Percentiles rank a stretch among this genome's conserved stretches.
Conservation (phyloP, 2,329 filamentous ascomycete genomes). For the Beauveria medogensis region DNA sequence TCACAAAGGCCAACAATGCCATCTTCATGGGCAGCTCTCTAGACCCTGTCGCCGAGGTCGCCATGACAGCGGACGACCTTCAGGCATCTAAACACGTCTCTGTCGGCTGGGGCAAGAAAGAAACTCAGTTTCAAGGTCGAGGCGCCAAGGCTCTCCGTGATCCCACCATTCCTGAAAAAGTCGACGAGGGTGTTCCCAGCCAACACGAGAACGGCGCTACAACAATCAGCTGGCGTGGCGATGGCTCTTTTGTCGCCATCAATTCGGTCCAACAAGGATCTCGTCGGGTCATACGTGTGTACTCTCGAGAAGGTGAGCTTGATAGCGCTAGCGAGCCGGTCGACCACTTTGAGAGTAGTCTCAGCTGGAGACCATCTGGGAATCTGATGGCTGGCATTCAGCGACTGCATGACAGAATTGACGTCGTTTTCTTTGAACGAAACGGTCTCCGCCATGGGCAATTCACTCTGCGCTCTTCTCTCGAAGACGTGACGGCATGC, state of each 20-base stretch:
- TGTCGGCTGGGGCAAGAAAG: conserved; percentile 96
- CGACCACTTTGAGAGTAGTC: conserved; percentile 74
- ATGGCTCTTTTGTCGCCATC: conserved; percentile 83
- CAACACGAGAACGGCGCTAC: conserved; percentile 61
- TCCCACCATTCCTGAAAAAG: conserved; percentile 86
- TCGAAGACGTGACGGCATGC: conserved; percentile 46
- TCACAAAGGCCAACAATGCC: conserved; percentile 69
- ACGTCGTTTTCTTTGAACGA: conserved; percentile 91
- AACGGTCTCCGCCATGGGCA: conserved; percentile 97
- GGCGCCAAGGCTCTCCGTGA: conserved; percentile 80
- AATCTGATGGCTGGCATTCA: conserved; percentile 87
- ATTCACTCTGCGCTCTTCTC: conserved; percentile 66
- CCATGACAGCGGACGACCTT: conserved; percentile 67
- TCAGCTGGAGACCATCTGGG: conserved; percentile 88
- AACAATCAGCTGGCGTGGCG: conserved; percentile 85
- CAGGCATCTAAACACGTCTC: conserved; percentile 89
- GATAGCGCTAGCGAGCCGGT: conserved; percentile 94
- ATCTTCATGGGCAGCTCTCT: conserved; percentile 92
- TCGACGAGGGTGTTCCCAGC: conserved; percentile 76
- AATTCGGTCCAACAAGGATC: conserved; percentile 63
- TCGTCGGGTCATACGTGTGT: conserved; percentile 80
- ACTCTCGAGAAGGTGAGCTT: conserved; percentile 79
- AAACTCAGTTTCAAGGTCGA: conserved; percentile 94
- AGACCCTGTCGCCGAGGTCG: conserved; percentile 70
- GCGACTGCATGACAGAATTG: conserved; percentile 56